A percentile compares a stretch with the other conserved stretches of the same genome.
Conservation (phyloP, 2,329 filamentous ascomycete species). For the Microcyclospora pomicola region DNA sequence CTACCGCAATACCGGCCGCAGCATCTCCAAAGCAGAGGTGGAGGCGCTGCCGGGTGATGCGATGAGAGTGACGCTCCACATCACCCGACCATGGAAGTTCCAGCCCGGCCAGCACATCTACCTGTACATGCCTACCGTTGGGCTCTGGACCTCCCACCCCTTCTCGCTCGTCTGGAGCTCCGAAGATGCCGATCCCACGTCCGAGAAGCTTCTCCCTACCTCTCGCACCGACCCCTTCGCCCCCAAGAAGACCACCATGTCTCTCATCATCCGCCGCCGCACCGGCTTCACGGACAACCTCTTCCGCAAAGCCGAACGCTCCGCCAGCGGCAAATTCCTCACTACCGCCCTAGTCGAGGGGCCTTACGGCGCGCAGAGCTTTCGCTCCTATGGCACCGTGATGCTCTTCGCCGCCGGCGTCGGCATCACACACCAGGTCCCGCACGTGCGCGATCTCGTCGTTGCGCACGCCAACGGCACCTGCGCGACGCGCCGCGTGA, state of each 20-base stretch:
- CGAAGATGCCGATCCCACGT: constrained; percentile 33
- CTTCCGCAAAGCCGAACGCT: constrained; percentile 50
- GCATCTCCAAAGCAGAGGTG: constrained; percentile 54
- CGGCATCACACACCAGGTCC: constrained; percentile 89
- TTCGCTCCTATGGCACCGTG: constrained; percentile 84
- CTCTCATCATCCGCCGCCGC: constrained; percentile 74
- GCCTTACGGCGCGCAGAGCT: constrained; percentile 66
- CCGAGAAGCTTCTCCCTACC: constrained; percentile 35
- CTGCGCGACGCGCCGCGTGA: constrained; percentile 66
- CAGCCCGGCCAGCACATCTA: constrained; percentile 66
- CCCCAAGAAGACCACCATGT: constrained; percentile 44
- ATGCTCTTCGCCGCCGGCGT: constrained; percentile 86
- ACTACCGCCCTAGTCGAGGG: constrained; percentile 72
- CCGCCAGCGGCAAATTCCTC: constrained; percentile 41
- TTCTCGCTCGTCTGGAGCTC: constrained; percentile 71
- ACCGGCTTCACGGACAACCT: constrained; percentile 78
- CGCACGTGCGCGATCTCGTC: constrained; percentile 60
- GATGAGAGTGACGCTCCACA: constrained; percentile 55
- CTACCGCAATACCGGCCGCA: constrained; percentile 52
- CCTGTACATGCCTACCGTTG: constrained; percentile 60
- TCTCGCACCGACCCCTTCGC: constrained; percentile 38
- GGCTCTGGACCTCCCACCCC: constrained; percentile 62
- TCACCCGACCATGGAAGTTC: constrained; percentile 66
- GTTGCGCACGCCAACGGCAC: constrained; percentile 49
- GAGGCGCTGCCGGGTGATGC: constrained; percentile 67